Evolutionary conservation across 1,284 basidiomycete genomes (phyloP).

Genomic region (Ustilago crameri): DNA sequence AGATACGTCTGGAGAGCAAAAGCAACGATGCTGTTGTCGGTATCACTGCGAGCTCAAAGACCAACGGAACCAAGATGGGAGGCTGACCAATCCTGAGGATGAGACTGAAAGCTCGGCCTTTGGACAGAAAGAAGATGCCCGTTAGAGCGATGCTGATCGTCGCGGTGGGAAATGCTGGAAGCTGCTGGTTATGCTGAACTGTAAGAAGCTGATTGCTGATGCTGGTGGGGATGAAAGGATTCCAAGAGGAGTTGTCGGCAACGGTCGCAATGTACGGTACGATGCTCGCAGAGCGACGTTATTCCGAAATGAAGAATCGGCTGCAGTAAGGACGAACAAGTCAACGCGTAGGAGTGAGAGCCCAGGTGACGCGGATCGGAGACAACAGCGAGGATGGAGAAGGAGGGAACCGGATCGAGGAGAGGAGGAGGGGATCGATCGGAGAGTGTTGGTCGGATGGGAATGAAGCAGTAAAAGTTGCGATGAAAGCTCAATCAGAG

Average conservation of each 20-base stretch:
- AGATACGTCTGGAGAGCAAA: no score
- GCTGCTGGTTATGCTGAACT: neutral
- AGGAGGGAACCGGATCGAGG: neutral
- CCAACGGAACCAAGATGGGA: no score
- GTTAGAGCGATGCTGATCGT: no score
- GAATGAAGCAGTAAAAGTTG: constrained; percentile 1
- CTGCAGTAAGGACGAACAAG: neutral
- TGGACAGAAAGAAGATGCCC: no score
- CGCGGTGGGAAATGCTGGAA: no score
- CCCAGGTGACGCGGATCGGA: neutral
- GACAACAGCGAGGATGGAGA: neutral
- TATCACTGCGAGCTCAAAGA: no score
- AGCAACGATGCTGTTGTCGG: no score
- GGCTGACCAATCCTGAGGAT: no score
- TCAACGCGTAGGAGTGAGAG: neutral
- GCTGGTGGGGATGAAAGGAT: neutral
- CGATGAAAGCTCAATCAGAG: constrained; percentile 2
- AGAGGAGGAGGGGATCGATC: neutral
- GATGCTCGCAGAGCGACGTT: neutral
- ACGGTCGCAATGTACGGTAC: neutral
- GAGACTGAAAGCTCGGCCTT: no score
- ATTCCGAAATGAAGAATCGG: neutral
- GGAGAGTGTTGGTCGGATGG: constrained; percentile 5
- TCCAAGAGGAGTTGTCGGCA: neutral
- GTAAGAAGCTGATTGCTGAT: neutral